Percentiles rank a stretch among this genome's conserved stretches.
phyloP scores from a whole-genome alignment of 2,329 filamentous ascomycete species.

The Tolypocladium paradoxum region DNA sequence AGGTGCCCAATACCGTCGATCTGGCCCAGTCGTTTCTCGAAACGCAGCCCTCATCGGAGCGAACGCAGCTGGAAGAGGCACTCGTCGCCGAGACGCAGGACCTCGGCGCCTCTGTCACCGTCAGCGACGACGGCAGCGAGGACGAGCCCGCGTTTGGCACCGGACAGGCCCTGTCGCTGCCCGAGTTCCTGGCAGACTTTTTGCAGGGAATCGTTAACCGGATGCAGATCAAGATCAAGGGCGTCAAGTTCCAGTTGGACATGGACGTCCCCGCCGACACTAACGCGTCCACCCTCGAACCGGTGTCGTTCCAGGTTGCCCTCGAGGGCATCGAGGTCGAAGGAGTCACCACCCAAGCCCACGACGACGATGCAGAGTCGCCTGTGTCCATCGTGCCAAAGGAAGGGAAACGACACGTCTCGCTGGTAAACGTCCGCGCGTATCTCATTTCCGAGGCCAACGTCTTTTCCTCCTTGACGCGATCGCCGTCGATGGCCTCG shows the following conservation, averaged over 20 bases:
- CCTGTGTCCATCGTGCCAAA: constrained; percentile 33
- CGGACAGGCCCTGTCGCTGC: constrained; percentile 58
- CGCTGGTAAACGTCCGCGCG: constrained; percentile 52
- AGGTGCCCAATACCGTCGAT: constrained; percentile 59
- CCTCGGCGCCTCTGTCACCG: constrained; percentile 47
- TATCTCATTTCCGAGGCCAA: constrained; percentile 58
- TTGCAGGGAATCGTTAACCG: constrained; percentile 66
- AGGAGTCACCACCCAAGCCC: constrained; percentile 41
- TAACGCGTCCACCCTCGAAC: constrained; percentile 34
- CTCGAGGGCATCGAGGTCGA: constrained; percentile 57
- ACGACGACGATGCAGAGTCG: constrained; percentile 10
- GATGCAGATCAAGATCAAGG: constrained; percentile 53
- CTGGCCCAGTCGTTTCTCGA: constrained; percentile 71
- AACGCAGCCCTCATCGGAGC: constrained; percentile 56
- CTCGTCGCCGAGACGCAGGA: constrained; percentile 52
- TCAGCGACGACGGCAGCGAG: constrained; percentile 52
- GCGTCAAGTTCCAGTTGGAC: constrained; percentile 57
- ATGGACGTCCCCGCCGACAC: constrained; percentile 43
- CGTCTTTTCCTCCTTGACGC: constrained; percentile 49
- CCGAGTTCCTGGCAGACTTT: constrained; percentile 59
- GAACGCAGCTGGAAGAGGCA: constrained; percentile 56
- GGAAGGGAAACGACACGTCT: constrained; percentile 55
- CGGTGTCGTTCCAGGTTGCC: constrained; percentile 53
- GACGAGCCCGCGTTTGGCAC: constrained; percentile 55
- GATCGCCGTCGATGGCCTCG: constrained; percentile 40